A percentile compares a stretch with the other conserved stretches of the same genome.
phyloP scores from a whole-genome alignment of 257 asterid species.

The Lithospermum erythrorhizon region DNA sequence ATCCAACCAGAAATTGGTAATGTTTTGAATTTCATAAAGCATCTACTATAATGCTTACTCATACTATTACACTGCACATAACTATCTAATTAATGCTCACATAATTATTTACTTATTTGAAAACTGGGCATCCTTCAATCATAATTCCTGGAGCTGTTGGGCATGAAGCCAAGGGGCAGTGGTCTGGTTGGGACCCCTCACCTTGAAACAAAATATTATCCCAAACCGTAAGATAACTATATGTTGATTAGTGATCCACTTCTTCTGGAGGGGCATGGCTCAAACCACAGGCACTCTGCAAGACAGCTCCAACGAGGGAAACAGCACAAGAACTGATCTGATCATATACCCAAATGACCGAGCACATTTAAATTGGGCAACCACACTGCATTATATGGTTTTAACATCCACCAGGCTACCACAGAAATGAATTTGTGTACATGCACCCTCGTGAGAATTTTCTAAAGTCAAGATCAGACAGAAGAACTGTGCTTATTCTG shows the following conservation, averaged over 20 bases:
- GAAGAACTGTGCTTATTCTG: constrained; percentile 75
- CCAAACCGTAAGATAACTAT: constrained; percentile 73
- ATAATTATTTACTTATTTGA: constrained; percentile 22
- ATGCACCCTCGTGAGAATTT: constrained; percentile 88
- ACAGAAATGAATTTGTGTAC: constrained; percentile 62
- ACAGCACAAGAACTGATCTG: constrained; percentile 69
- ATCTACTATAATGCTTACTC: too few species aligned
- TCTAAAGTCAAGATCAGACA: constrained; percentile 93
- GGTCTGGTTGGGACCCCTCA: constrained; percentile 84
- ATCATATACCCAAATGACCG: constrained; percentile 95
- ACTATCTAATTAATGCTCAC: too few species aligned
- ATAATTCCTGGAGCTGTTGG: constrained; percentile 79
- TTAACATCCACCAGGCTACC: constrained; percentile 92
- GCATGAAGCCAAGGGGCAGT: constrained; percentile 84
- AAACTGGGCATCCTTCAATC: constrained; percentile 71
- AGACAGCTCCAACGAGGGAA: constrained; percentile 70
- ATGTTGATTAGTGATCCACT: constrained; percentile 91
- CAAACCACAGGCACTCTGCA: constrained; percentile 89
- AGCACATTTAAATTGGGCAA: too few species aligned
- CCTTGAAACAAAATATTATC: too few species aligned
- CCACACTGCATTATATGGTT: too few species aligned
- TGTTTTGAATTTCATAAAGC: too few species aligned
- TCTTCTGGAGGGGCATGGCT: constrained; percentile 71
- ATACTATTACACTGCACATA: too few species aligned
- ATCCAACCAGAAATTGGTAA: too few species aligned